phyloP scores from a whole-genome alignment of 768 basidiomycete species.

The Xerocomellus dryophilus region DNA sequence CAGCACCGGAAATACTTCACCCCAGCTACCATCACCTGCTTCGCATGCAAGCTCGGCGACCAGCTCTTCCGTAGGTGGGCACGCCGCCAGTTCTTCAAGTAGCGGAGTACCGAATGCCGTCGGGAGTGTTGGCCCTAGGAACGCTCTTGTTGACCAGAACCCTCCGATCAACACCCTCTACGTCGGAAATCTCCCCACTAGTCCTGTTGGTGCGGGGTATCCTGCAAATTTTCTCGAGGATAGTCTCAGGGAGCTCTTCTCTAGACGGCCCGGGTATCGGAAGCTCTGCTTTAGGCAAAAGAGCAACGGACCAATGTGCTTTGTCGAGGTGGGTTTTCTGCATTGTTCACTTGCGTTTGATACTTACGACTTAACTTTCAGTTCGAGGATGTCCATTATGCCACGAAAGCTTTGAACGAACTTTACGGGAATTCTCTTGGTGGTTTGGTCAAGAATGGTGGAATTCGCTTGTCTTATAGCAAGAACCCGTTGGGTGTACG shows the following conservation, averaged over 20 bases:
- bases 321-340: constrained; percentile 74
- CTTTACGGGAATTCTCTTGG: constrained; percentile 89
- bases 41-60: constrained; percentile 56
- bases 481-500: constrained; percentile 97
- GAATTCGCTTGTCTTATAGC: constrained; percentile 96
- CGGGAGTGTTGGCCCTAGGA: constrained; percentile 33
- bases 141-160: constrained; percentile 75
- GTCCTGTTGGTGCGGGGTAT: constrained; percentile 65
- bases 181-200: constrained; percentile 93
- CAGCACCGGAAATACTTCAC: constrained; percentile 46
- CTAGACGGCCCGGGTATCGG: constrained; percentile 76
- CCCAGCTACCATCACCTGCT: constrained; percentile 74
- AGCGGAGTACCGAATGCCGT: constrained; percentile 21
- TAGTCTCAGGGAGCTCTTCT: constrained; percentile 78
- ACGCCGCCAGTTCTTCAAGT: constrained; percentile 31
- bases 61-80: constrained; percentile 35
- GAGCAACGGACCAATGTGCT: constrained; percentile 98
- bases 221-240: constrained; percentile 85
- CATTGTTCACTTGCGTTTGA: not conserved
- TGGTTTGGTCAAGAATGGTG: constrained; percentile 89
- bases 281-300: constrained; percentile 95
- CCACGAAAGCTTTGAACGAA: constrained; percentile 83
- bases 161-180: constrained; percentile 99
- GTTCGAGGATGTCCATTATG: constrained; percentile 88
- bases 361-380: constrained; percentile 30